Evolutionary conservation across 2,329 filamentous ascomycete genomes (phyloP), one percentile per base, ranked within the genome.

Genomic region (Colletotrichum euphorbiae): DNA sequence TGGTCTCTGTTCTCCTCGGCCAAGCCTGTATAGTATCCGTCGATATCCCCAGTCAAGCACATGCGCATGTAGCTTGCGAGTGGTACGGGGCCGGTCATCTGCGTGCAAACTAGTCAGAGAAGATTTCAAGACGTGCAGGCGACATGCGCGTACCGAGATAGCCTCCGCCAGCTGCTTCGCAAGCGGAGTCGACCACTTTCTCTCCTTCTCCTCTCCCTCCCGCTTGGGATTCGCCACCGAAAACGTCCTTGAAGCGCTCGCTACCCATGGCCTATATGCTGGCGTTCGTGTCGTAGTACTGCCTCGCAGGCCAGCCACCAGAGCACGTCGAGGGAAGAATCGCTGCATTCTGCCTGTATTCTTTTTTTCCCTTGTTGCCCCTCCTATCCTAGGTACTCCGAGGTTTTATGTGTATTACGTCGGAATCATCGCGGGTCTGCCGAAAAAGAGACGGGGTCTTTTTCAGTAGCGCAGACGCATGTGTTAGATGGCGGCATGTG

Each of bases 61-160:
- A 98, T 97, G 77, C 96, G 94, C 96, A 99, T 99, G 79, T 94
- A 99, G 59, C 93, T 91, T 5, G 96, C 94, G 69, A 99, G 87
- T 1, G 96, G 93, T 31, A 98, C 90, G 4, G 96, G 95, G 0
- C 96, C 96, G 11, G 96, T 98, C 45, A 91, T 80, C 82, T 84
- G 62, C 5, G 38, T 17, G 48, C 9, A 17, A 42, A 13, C 21
- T 24, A n/a, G 51, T 69, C 13, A 59, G 69, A 33, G 6, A 12
- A 38, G 12, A 36, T 5, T 13, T 42, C 19, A 7, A 28, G 12
- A 28, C 15, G 42, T 12, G 21, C 21, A 11, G 21, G 7, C 13
- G 19, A 3, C 11, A 17, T 31, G 17, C 24, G 70, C 78, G 62
- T 85, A 97, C 94, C 72, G 90, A 91, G 71, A 98, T 97, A 51